These are phyloP conservation scores for Chaetomium tenue DNA, from an alignment of 495 filamentous ascomycete species.

Conservation along the genomic window DNA sequence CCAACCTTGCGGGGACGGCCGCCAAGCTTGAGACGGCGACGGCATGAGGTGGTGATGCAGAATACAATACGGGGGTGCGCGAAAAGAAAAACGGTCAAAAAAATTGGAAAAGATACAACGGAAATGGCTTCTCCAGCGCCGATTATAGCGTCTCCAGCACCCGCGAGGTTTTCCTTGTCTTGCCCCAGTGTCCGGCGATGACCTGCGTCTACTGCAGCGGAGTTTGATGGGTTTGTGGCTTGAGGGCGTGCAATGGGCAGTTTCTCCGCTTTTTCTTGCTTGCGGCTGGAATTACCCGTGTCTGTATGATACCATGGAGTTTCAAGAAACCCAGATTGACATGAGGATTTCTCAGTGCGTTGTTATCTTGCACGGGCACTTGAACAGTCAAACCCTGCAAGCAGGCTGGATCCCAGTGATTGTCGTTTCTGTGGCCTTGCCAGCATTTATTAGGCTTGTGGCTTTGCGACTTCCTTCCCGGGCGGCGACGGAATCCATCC, in stretches of 20 bases:
- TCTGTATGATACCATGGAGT: constrained; percentile 21
- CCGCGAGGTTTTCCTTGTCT: background rate
- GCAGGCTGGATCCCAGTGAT: too few species aligned
- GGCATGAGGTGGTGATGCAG: constrained; percentile 13
- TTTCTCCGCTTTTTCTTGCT: background rate
- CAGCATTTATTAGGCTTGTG: too few species aligned
- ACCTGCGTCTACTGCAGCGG: constrained; percentile 15
- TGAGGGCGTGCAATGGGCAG: background rate
- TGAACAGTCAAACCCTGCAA: too few species aligned
- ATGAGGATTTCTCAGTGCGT: background rate
- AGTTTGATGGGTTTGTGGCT: constrained; percentile 24
- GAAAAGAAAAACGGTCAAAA: too few species aligned
- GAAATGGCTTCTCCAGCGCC: background rate
- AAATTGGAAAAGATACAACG: background rate
- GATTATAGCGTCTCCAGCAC: background rate
- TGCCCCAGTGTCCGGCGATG: background rate
- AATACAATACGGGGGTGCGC: background rate
- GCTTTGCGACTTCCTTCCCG: too few species aligned
- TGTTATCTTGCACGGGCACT: background rate
- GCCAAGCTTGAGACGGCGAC: constrained; percentile 33
- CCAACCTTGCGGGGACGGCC: constrained; percentile 69
- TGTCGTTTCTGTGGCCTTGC: too few species aligned
- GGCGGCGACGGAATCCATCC: too few species aligned
- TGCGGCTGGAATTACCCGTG: background rate
- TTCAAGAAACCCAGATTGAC: background rate